Percentiles rank a stretch among this genome's conserved stretches.
Evolutionary conservation across 1,139 yeast species (phyloP).

Genomic region (Yamadazyma epiphylla): DNA sequence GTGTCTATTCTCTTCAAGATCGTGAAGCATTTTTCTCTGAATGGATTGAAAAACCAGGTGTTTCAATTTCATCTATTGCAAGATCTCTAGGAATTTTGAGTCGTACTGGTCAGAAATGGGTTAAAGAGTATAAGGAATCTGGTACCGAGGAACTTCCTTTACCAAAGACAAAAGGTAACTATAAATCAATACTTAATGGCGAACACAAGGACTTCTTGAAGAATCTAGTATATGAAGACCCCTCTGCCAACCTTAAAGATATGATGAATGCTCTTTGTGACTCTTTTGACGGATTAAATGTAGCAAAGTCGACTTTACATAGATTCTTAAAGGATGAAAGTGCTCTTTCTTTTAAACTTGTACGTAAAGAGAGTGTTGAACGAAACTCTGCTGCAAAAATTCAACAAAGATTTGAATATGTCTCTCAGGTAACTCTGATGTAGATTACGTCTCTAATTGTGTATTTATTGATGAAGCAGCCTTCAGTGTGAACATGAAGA

Average conservation of each 20-base stretch:
- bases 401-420: slow-evolving; percentile 6
- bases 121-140: slow-evolving; percentile 9
- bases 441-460: slow-evolving; percentile 8
- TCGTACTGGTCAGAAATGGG: slow-evolving; percentile 10
- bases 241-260: slow-evolving; percentile 8
- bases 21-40: slow-evolving; percentile 7
- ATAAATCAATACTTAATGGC: slow-evolving; percentile 7
- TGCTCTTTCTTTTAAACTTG: slow-evolving; percentile 5
- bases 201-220: slow-evolving; percentile 9
- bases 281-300: slow-evolving; percentile 5
- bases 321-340: slow-evolving; percentile 7
- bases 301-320: slow-evolving; percentile 5
- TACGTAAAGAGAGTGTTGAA: slow-evolving; percentile 4
- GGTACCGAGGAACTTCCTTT: slow-evolving; percentile 7
- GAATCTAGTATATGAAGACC: slow-evolving; percentile 6
- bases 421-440: slow-evolving; percentile 5
- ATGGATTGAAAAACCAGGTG: slow-evolving; percentile 8
- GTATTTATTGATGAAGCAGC: slow-evolving; percentile 11
- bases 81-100: slow-evolving; percentile 5
- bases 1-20: slow-evolving; percentile 5
- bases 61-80: slow-evolving; percentile 8
- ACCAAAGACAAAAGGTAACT: slow-evolving; percentile 7
- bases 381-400: slow-evolving; percentile 5
- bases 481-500: slow-evolving; percentile 10
- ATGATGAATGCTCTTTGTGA: slow-evolving; percentile 3